Conservation (phyloP, 2,329 filamentous ascomycete genomes). For the Aaosphaeria arxii region DNA sequence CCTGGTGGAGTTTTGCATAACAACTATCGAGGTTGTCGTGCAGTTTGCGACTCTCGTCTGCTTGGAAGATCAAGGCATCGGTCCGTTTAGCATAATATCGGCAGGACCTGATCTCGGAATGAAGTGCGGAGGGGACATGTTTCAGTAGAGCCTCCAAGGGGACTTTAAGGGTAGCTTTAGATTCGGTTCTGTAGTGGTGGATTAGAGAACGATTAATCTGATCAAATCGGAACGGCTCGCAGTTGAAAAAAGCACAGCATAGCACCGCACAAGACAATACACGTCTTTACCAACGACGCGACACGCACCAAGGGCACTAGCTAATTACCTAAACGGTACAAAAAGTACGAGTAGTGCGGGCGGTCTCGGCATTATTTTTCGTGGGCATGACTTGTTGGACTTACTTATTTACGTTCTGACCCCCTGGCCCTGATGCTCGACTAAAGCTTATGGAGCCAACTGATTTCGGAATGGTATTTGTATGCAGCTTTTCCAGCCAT, state of each 20-base stretch:
- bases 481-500: conserved; percentile 56
- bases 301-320: no score
- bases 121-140: conserved; percentile 54
- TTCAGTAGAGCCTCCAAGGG: conserved; percentile 52
- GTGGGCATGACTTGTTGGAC: conserved; percentile 15
- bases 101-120: conserved; percentile 49
- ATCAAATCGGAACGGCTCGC: neutral
- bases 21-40: conserved; percentile 58
- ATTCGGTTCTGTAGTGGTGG: conserved; percentile 53
- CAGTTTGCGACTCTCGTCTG: conserved; percentile 62
- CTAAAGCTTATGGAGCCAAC: conserved; percentile 61
- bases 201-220: conserved; percentile 7
- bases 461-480: conserved; percentile 53
- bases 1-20: conserved; percentile 55
- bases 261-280: no score
- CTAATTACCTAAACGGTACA: no score
- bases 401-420: conserved; percentile 69
- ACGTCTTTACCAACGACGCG: no score
- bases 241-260: no score
- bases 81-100: conserved; percentile 56
- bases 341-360: neutral
- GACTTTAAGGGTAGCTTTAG: conserved; percentile 63
- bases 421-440: conserved; percentile 62
- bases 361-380: neutral
- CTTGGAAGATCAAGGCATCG: conserved; percentile 58